Evolutionary conservation across 192 early-diverging fungal genomes (phyloP).

Genomic region (Mortierella antarctica): DNA sequence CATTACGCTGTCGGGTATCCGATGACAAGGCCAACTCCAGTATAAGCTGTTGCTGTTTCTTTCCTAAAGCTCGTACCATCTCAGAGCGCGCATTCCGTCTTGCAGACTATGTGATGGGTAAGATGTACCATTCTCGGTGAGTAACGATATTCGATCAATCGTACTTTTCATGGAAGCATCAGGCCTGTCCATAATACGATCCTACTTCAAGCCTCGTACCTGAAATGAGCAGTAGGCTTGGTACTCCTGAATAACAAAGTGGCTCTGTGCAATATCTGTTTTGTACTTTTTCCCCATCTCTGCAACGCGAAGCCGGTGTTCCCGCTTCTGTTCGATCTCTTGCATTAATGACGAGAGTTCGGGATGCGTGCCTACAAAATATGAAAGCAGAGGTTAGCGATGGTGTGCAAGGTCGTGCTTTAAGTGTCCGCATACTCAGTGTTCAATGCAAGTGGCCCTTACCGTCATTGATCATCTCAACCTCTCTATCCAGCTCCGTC

Average conservation of each 20-base stretch:
- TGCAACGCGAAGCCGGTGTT: slow-evolving; percentile 53
- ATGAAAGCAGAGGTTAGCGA: background rate
- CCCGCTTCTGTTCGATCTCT: slow-evolving; percentile 64
- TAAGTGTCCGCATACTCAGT: background rate
- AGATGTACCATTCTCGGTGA: background rate
- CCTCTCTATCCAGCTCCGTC: slow-evolving; percentile 61
- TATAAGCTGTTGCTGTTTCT: slow-evolving; percentile 32
- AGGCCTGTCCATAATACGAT: too few relatives aligned
- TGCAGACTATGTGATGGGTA: slow-evolving; percentile 24
- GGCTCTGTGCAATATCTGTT: slow-evolving; percentile 50
- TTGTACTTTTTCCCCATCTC: slow-evolving; percentile 59
- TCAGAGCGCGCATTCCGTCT: slow-evolving; percentile 21
- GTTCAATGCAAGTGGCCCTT: slow-evolving; percentile 2
- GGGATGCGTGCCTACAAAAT: slow-evolving; percentile 59
- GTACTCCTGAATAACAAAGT: slow-evolving; percentile 58
- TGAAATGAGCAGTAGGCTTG: slow-evolving; percentile 57
- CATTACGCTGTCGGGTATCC: slow-evolving; percentile 29
- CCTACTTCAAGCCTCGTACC: slow-evolving; percentile 1
- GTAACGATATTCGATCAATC: background rate
- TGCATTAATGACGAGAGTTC: slow-evolving; percentile 61
- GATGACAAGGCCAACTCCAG: slow-evolving; percentile 27
- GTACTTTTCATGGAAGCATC: background rate
- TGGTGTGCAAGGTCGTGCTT: background rate
- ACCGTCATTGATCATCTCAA: slow-evolving; percentile 63
- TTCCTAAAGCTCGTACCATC: slow-evolving; percentile 16